Conservation (phyloP, 352 stramenopile genomes). For the Phytophthora palmivora region DNA sequence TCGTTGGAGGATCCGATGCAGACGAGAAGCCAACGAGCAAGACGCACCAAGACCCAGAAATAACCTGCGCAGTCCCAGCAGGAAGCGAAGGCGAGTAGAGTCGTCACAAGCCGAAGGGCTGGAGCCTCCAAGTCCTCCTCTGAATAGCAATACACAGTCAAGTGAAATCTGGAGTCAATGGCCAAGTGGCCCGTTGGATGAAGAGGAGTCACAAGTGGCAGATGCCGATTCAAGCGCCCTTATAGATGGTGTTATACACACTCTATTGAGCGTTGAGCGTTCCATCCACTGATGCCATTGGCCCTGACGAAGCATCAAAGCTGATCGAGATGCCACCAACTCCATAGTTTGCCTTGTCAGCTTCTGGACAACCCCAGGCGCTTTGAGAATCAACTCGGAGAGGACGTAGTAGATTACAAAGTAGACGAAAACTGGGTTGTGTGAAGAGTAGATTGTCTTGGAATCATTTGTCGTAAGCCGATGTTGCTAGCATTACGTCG, state of each 20-base stretch:
- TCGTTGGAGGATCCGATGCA: constrained; percentile 37
- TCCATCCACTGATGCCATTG: no score
- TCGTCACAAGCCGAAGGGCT: not conserved
- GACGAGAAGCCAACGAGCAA: constrained; percentile 14
- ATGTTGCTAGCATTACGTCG: no score
- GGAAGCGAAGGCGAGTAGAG: constrained; percentile 20
- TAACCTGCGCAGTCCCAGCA: constrained; percentile 7
- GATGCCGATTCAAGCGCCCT: no score
- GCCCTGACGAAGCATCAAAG: no score
- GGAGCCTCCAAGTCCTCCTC: constrained; percentile 11
- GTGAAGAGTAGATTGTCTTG: no score
- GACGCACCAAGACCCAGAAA: constrained; percentile 15
- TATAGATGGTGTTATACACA: not conserved
- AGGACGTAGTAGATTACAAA: no score
- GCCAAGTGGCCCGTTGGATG: not conserved
- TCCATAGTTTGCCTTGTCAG: no score
- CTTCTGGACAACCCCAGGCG: no score
- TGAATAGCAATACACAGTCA: constrained; percentile 3
- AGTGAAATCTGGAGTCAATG: constrained; percentile 5
- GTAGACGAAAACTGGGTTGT: no score
- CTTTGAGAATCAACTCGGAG: no score
- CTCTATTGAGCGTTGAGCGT: not conserved
- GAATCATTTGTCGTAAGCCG: no score
- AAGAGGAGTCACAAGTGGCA: not conserved
- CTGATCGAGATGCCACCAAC: no score